Evolutionary conservation across 306 rosid species (phyloP).

Genomic region (Cucumis hystrix): DNA sequence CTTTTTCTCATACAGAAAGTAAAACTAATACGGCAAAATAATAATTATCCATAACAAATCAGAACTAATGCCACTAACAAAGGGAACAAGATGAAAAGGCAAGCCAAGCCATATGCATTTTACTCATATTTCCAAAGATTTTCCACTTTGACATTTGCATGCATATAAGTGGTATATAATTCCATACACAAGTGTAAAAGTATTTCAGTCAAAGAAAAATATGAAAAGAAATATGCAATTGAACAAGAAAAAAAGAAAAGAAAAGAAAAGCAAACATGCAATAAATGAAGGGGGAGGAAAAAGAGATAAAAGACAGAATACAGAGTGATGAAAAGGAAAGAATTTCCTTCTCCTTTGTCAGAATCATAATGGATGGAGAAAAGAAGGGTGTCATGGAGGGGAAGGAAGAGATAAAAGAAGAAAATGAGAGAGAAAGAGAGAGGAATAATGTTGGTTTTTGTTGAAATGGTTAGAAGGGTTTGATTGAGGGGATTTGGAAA

Average conservation of each 20-base stretch:
- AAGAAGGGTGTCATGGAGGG: not conserved
- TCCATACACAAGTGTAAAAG: not conserved
- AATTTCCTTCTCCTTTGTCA: not conserved
- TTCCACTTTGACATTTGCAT: not conserved
- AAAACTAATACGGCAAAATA: no score
- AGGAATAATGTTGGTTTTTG: not conserved
- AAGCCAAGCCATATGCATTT: not conserved
- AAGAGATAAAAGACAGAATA: no score
- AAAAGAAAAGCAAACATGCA: no score
- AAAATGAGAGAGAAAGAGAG: not conserved
- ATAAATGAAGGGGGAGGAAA: no score
- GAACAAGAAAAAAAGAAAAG: no score
- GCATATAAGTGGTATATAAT: not conserved
- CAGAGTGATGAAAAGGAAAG: not conserved
- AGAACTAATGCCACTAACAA: not conserved
- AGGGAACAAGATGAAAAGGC: not conserved
- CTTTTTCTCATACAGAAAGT: slow-evolving; percentile 36
- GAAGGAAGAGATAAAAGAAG: not conserved
- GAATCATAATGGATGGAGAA: not conserved
- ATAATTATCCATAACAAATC: no score
- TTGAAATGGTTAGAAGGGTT: not conserved
- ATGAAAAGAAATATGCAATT: not conserved
- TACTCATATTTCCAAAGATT: not conserved
- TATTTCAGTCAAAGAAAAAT: not conserved
- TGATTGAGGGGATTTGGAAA: not conserved